These are phyloP conservation scores for Neckera pumila DNA, from an alignment of 225 moss, liverwort and hornwort genomes.

Conservation along the genomic window DNA sequence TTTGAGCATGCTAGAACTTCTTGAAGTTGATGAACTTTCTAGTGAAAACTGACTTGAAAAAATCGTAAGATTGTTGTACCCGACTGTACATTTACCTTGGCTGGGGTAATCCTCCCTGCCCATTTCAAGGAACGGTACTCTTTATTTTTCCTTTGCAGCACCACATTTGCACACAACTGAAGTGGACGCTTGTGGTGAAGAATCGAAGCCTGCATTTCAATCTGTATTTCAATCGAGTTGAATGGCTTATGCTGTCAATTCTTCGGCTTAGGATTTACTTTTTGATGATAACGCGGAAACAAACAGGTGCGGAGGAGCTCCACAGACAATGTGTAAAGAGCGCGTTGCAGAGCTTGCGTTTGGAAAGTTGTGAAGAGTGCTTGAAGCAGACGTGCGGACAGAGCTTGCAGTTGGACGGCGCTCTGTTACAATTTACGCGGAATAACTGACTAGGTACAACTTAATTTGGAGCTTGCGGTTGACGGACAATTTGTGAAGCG, in stretches of 20 bases:
- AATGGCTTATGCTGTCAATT: neutral
- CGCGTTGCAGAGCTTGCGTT: neutral
- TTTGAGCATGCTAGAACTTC: too few relatives aligned
- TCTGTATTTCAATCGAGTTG: neutral
- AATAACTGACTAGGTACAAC: neutral
- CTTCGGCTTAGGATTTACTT: too few relatives aligned
- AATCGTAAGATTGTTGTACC: too few relatives aligned
- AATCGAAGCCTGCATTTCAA: neutral
- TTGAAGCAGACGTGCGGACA: neutral
- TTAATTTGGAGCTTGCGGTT: neutral
- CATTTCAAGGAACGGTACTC: too few relatives aligned
- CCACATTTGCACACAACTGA: neutral
- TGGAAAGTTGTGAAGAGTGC: neutral
- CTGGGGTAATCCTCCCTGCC: too few relatives aligned
- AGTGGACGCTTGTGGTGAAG: neutral
- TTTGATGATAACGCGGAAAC: neutral
- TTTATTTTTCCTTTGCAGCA: neutral
- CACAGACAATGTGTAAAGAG: neutral
- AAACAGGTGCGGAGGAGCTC: neutral
- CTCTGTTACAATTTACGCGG: neutral
- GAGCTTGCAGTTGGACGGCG: neutral
- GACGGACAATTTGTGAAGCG: too few relatives aligned
- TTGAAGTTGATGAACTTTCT: too few relatives aligned
- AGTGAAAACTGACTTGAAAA: too few relatives aligned
- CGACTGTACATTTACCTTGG: too few relatives aligned